phyloP scores from a whole-genome alignment of 164 flowering plant species.

The Umbilicus rupestris region DNA sequence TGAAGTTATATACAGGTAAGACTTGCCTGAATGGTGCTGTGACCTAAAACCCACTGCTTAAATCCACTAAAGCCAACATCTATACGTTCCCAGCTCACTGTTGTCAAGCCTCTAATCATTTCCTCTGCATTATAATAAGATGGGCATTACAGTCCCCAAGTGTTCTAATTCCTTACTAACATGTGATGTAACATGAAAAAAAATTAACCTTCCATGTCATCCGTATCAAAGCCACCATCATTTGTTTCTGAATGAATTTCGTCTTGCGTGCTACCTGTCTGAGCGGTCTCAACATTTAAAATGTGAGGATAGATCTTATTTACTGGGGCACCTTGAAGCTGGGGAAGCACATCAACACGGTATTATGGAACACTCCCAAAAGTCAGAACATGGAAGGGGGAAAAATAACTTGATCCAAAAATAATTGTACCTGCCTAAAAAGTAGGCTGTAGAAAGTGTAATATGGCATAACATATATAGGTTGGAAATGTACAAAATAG shows the following conservation, averaged over 20 bases:
- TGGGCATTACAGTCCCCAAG: background rate
- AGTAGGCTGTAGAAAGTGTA: background rate
- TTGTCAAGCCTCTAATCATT: slow-evolving; percentile 64
- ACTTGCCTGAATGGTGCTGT: slow-evolving; percentile 82
- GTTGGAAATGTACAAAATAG: background rate
- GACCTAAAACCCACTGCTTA: slow-evolving; percentile 59
- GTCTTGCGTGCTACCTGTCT: slow-evolving; percentile 15
- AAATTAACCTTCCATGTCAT: slow-evolving; percentile 53
- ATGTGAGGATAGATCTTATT: slow-evolving; percentile 60
- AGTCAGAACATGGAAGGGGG: background rate
- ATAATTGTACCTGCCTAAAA: background rate
- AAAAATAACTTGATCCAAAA: background rate
- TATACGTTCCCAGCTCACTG: slow-evolving; percentile 74
- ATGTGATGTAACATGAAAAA: background rate
- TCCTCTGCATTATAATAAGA: slow-evolving; percentile 33
- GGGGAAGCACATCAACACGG: slow-evolving; percentile 17
- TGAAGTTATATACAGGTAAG: background rate
- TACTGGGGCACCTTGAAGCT: slow-evolving; percentile 30
- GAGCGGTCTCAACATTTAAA: slow-evolving; percentile 42
- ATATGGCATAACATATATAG: background rate
- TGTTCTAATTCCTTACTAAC: background rate
- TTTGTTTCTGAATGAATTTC: slow-evolving; percentile 17
- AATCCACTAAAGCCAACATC: slow-evolving; percentile 72
- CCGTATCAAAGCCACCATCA: slow-evolving; percentile 8
- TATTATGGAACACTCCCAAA: slow-evolving; percentile 3